Evolutionary conservation across 805 yeast genomes (phyloP), one percentile per base, ranked within the genome.

Genomic region (Candida oleophila): DNA sequence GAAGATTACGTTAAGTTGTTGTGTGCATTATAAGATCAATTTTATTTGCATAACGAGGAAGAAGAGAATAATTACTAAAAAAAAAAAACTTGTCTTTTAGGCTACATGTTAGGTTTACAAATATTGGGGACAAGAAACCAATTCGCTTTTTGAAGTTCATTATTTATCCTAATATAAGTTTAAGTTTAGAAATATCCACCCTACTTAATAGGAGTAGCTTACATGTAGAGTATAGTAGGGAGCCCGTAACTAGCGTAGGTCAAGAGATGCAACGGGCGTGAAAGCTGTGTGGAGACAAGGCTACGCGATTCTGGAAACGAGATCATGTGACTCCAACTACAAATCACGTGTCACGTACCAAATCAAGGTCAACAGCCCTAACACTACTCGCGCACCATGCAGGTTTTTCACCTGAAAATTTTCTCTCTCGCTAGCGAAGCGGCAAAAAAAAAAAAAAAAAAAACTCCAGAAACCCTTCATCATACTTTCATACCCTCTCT

Each of bases 1-100:
- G 92, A 82, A 84, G 94, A 81, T 80, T 87, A 77, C 88, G 92
- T 83, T 83, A 83, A 78, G 64, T 54, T 34, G 40, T 46, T 47
- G 22, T 21, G 39, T 36, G 39, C 39, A 36, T 36, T 25, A 25
- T 36, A 36, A 36, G 14, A 15, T 12, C 5, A 36, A 8, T 34
- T 34, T 34, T 7, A 7, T 34, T n/a, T 34, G 37, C 19, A 16
- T 34, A 34, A 34, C 7, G 19, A n/a, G 18, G 36, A 33, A 33
- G 5, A 14, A 8, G 4, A 14, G 14, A 14, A 33, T 8, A 33
- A 14, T 14, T 15, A 33, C 7, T 15, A 33, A 33, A 33, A 15
- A 14, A 33, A 8, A 8, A 8, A 7, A 33, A 12, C 7, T 5
- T 14, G 36, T 33, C 36, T 33, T 33, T 33, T n/a, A n/a, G 5